phyloP scores from a whole-genome alignment of 192 early-diverging fungal genomes.

The Coemansia sp. region DNA sequence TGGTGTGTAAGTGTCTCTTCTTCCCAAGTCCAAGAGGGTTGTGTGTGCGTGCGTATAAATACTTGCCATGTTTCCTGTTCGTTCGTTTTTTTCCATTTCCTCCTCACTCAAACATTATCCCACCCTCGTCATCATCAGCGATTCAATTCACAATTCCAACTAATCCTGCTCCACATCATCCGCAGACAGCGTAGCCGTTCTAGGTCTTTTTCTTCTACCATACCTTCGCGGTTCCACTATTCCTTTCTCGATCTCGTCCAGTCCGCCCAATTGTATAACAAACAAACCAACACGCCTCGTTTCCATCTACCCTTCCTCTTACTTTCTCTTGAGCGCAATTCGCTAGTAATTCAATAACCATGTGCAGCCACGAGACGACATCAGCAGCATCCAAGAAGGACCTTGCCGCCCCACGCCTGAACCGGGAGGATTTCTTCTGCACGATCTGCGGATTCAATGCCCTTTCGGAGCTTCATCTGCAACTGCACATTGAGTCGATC shows the following conservation, averaged over 20 bases:
- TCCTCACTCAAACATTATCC: not conserved
- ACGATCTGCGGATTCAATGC: slow-evolving; percentile 52
- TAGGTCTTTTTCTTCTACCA: too few species aligned
- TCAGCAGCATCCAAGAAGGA: too few species aligned
- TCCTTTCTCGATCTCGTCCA: not conserved
- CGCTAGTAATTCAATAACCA: slow-evolving; percentile 9
- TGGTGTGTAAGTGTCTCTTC: too few species aligned
- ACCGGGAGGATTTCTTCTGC: slow-evolving; percentile 50
- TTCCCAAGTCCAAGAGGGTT: too few species aligned
- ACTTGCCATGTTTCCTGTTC: not conserved
- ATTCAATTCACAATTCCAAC: too few species aligned
- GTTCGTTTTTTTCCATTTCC: not conserved
- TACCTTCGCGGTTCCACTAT: not conserved
- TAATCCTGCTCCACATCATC: not conserved
- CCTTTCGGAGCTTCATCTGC: slow-evolving; percentile 38
- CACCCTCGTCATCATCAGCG: not conserved
- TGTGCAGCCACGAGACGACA: slow-evolving; percentile 28
- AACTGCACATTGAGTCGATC: slow-evolving; percentile 32
- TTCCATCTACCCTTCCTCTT: too few species aligned
- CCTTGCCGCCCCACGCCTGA: slow-evolving; percentile 18
- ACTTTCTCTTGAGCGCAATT: not conserved
- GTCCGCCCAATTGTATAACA: not conserved
- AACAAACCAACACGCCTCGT: too few species aligned
- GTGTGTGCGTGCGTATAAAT: slow-evolving; percentile 4
- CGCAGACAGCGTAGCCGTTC: too few species aligned